A percentile compares a stretch with the other conserved stretches of the same genome.
These are phyloP conservation scores for Boletus albobrunnescens DNA, from an alignment of 1,284 basidiomycete genomes.

Conservation along the genomic window DNA sequence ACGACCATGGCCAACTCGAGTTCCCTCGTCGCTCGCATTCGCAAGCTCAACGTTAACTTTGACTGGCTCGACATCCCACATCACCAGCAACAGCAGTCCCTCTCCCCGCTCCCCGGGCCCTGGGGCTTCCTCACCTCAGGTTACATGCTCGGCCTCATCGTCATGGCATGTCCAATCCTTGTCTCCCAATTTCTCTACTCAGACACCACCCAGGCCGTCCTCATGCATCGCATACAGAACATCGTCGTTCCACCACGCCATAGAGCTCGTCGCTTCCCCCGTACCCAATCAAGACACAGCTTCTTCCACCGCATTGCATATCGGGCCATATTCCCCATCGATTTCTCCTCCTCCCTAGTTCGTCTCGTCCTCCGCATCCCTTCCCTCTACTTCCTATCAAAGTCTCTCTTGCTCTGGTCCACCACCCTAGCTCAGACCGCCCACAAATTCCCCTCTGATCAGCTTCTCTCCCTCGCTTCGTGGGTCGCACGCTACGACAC, in stretches of 20 bases:
- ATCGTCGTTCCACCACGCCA: slow-evolving; percentile 66
- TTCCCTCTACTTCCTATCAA: slow-evolving; percentile 55
- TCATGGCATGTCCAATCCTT: slow-evolving; percentile 44
- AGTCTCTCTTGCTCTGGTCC: slow-evolving; percentile 53
- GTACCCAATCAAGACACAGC: slow-evolving; percentile 14
- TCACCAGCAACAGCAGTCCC: background rate
- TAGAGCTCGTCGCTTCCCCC: slow-evolving; percentile 28
- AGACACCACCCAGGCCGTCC: slow-evolving; percentile 46
- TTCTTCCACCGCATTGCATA: slow-evolving; percentile 34
- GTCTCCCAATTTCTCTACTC: background rate
- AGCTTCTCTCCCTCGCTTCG: slow-evolving; percentile 36
- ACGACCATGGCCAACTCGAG: background rate
- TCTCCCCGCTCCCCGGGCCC: slow-evolving; percentile 47
- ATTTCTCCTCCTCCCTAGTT: slow-evolving; percentile 56
- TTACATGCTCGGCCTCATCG: slow-evolving; percentile 60
- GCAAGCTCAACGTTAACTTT: slow-evolving; percentile 1
- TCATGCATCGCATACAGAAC: slow-evolving; percentile 71
- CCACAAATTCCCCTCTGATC: slow-evolving; percentile 36
- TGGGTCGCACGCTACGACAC: slow-evolving; percentile 54
- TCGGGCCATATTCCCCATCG: slow-evolving; percentile 52
- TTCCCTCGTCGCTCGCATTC: background rate
- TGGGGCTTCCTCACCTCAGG: slow-evolving; percentile 68
- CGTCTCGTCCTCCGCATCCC: slow-evolving; percentile 58
- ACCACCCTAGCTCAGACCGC: slow-evolving; percentile 56
- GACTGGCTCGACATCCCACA: slow-evolving; percentile 1